Conservation (phyloP, 2,329 filamentous ascomycete genomes). For the Penicillium sp. region DNA sequence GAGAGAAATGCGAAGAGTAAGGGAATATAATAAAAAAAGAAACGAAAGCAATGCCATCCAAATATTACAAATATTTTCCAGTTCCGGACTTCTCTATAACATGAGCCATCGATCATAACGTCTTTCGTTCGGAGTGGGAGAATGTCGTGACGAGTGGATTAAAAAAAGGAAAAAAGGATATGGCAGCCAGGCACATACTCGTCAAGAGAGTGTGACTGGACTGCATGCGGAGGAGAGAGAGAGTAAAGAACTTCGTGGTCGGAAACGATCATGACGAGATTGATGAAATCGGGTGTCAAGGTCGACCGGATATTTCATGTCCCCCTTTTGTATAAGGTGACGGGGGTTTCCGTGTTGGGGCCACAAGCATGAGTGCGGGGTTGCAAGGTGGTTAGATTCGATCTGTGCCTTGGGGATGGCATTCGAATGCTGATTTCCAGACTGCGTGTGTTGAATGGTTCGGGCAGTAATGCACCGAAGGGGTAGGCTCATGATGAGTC, state of each 20-base stretch:
- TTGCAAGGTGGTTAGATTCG: neutral
- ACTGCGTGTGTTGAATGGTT: slow-evolving; percentile 7
- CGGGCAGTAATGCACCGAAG: slow-evolving; percentile 9
- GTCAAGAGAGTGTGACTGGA: neutral
- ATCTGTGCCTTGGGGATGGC: neutral
- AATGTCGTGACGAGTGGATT: slow-evolving; percentile 31
- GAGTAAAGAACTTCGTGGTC: slow-evolving; percentile 18
- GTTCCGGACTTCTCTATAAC: slow-evolving; percentile 41
- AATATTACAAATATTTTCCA: slow-evolving; percentile 29
- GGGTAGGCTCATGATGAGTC: slow-evolving; percentile 15
- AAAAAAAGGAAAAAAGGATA: slow-evolving; percentile 17
- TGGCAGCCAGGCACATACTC: slow-evolving; percentile 4
- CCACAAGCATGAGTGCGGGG: slow-evolving; percentile 12
- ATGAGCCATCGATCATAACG: slow-evolving; percentile 45
- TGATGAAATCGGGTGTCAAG: slow-evolving; percentile 7
- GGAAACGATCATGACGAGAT: slow-evolving; percentile 20
- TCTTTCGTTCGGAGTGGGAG: slow-evolving; percentile 34
- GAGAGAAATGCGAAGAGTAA: slow-evolving; percentile 9
- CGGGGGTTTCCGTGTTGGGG: neutral
- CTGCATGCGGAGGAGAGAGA: slow-evolving; percentile 14
- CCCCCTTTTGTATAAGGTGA: neutral
- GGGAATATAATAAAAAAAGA: slow-evolving; percentile 11
- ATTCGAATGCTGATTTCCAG: neutral
- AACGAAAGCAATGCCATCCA: slow-evolving; percentile 22
- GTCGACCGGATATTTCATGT: slow-evolving; percentile 5